phyloP scores from a whole-genome alignment of 768 basidiomycete species.

The Suillus brevipes region DNA sequence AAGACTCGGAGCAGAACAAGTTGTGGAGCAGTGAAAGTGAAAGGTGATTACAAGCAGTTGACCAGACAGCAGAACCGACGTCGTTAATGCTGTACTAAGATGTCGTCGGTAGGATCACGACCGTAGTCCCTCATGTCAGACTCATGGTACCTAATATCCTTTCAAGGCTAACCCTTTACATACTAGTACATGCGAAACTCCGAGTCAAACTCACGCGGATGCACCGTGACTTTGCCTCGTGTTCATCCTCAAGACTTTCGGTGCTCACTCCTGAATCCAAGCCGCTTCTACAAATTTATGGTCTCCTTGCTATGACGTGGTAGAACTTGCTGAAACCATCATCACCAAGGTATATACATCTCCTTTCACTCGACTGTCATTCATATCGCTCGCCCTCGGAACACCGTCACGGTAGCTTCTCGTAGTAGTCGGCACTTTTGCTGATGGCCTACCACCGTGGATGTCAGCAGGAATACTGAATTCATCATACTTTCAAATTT shows the following conservation, averaged over 20 bases:
- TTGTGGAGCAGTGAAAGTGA: not conserved
- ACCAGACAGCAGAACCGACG: not conserved
- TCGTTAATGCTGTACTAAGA: not conserved
- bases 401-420: not conserved
- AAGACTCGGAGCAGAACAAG: not conserved
- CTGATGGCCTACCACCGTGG: not conserved
- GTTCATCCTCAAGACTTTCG: not conserved
- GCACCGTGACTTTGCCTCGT: slow-evolving; percentile 1
- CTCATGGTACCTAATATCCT: not conserved
- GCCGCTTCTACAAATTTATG: not conserved
- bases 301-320: not conserved
- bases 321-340: not conserved
- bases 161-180: slow-evolving; percentile 7
- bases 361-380: not conserved
- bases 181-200: slow-evolving; percentile 6
- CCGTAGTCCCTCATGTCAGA: slow-evolving; percentile 2
- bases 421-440: not conserved
- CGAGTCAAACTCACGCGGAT: not conserved
- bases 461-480: slow-evolving; percentile 1
- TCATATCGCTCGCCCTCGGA: not conserved
- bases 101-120: not conserved
- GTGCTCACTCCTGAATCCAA: not conserved
- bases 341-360: not conserved
- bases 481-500: not conserved
- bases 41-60: slow-evolving; percentile 11